Evolutionary conservation across 768 basidiomycete species (phyloP), one percentile per base, ranked within the genome.

Genomic region (Lepiota brunneoincarnata): DNA sequence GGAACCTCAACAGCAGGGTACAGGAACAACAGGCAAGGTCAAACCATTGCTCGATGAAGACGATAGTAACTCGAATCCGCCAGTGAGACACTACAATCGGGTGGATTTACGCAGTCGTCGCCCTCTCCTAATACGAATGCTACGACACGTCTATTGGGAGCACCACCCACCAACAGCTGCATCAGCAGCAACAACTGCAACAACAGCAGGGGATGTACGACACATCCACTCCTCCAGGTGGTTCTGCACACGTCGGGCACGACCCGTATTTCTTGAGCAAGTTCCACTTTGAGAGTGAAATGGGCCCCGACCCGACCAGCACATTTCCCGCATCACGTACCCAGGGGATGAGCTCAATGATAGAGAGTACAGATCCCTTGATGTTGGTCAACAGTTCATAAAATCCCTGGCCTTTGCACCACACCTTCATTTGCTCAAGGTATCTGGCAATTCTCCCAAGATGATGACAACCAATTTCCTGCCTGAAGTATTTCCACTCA

Each of bases 241-340:
- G n/a, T n/a, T n/a, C n/a, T n/a, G n/a, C n/a, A 11, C 34, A 14
- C 21, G 41, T 55, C 40, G 18, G 21, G 10, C 58, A 61, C 2
- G 42, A 59, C 36, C 23, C 38, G 1, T 56, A 51, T 34, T 50
- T 40, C 23, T 35, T 84, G 55, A 72, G 75, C 57, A 82, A 83
- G 61, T 90, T 86, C 69, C 82, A 86, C 55, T 86, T 89, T 61
- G 83, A 83, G 49, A 75, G 89, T 49, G 91, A 93, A 74, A 91
- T 91, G 87, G 91, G 90, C 0, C 89, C 88, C n/a, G n/a, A n/a
- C n/a, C n/a, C n/a, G n/a, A n/a, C n/a, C n/a, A n/a, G n/a, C n/a
- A n/a, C n/a, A n/a, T n/a, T n/a, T n/a, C n/a, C n/a, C n/a, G n/a
- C n/a, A n/a, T n/a, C n/a, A n/a, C n/a, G n/a, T n/a, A n/a, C n/a